These are phyloP conservation scores for Hanseniaspora pseudoguilliermondii DNA, from an alignment of 805 yeast genomes.

Conservation along the genomic window DNA sequence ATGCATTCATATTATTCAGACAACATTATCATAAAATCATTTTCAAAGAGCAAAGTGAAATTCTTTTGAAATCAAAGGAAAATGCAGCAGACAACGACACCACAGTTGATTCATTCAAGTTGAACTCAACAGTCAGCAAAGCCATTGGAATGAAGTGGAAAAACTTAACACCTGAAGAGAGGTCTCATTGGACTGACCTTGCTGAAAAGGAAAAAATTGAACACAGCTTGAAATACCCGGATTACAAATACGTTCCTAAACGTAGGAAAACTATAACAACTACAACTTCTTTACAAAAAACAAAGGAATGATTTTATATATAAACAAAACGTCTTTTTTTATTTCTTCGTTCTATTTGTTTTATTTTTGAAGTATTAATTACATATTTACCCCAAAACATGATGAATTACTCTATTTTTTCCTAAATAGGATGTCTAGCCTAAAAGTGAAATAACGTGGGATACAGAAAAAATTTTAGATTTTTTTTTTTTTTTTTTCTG, in stretches of 20 bases:
- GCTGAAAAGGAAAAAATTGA: slow-evolving; percentile 74
- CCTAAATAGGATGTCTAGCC: no score
- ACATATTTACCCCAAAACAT: no score
- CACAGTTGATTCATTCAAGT: slow-evolving; percentile 31
- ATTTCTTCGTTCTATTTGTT: no score
- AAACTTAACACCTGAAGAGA: slow-evolving; percentile 38
- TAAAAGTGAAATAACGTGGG: no score
- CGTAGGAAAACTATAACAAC: slow-evolving; percentile 22
- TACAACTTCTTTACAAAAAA: not conserved
- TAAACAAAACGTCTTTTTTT: not conserved
- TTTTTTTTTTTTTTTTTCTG: no score
- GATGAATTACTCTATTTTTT: no score
- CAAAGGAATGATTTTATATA: not conserved
- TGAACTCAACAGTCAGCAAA: slow-evolving; percentile 36
- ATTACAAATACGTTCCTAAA: slow-evolving; percentile 72
- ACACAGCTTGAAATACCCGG: slow-evolving; percentile 77
- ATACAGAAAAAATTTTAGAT: no score
- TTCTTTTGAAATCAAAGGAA: not conserved
- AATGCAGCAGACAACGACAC: not conserved
- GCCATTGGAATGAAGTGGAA: slow-evolving; percentile 41
- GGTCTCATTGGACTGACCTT: slow-evolving; percentile 64
- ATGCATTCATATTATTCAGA: slow-evolving; percentile 74
- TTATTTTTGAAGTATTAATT: no score
- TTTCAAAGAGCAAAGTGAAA: slow-evolving; percentile 6
- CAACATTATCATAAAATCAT: slow-evolving; percentile 58